Base-by-base conservation (phyloP, 1,284 basidiomycete genomes). In the Leccinum colubrinum region DNA sequence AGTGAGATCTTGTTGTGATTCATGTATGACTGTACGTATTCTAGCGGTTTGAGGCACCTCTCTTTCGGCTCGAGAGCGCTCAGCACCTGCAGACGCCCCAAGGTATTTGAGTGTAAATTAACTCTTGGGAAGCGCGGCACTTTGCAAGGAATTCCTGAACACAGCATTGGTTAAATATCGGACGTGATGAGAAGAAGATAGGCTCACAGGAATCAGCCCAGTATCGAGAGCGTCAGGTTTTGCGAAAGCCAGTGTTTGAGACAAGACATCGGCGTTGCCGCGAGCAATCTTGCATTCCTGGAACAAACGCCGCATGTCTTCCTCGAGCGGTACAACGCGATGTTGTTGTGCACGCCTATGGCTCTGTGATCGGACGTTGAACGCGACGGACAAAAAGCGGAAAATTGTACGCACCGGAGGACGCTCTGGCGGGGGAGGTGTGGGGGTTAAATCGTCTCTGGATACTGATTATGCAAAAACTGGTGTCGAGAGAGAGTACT, bases 211-310 rank as follows among this genome's bases (percentile, higher is more conserved):
- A 70, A 92, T 90, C 52, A 93, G 78, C 75, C 83, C 67, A 75
- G 78, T 63, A 79, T 82, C 63, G 22, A 92, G 72, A 56, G 89
- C 85, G 60, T 90, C 86, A 0, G 89, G 88, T 62, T 79, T 85
- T 3, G 88, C 84, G 59, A 82, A 83, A 2, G 81, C 79, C 46
- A 93, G 76, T 0, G 88, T 81, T 68, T 93, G 83, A 7, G 83
- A 81, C 3, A 94, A 77, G 7, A 94, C 63, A 46, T 77, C 73
- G 0, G 91, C 90, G 67, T 93, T 93, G 6, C 86, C 87, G 54
- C 81, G 80, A 6, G 87, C 91, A 59, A 92, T 84, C 66, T 85
- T 85, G 74, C 91, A 93, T 70, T 94, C 91, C 68, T 91, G 86
- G 70, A 90, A 86, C 56, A 94, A 73, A 11, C 89, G 81, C 5